Conservation (phyloP, 2,329 filamentous ascomycete genomes). For the Talaromyces piceae region DNA sequence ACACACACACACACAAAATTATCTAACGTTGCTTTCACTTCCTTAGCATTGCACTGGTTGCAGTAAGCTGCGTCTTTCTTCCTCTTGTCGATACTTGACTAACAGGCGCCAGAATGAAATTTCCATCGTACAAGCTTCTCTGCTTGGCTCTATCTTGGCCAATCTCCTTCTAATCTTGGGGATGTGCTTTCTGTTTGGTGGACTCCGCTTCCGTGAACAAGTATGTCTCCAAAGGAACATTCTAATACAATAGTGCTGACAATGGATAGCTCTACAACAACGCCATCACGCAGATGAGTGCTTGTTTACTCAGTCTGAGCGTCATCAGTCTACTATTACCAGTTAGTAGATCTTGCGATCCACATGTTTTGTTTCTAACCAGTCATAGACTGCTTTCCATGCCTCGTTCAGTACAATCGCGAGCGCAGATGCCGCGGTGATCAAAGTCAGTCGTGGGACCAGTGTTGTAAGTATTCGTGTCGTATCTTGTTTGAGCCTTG, state of each 20-base stretch:
- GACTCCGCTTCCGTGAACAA: conserved; percentile 75
- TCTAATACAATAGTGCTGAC: not conserved
- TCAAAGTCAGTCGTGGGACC: conserved; percentile 77
- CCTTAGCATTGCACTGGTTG: conserved; percentile 57
- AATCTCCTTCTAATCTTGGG: conserved; percentile 79
- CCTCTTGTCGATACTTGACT: not conserved
- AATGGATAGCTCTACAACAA: conserved; percentile 68
- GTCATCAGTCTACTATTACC: conserved; percentile 80
- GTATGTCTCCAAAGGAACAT: conserved; percentile 31
- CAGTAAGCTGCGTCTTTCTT: conserved; percentile 38
- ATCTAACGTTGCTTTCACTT: not conserved
- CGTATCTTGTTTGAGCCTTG: too few relatives aligned
- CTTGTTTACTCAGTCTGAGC: conserved; percentile 75
- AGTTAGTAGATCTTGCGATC: conserved; percentile 37
- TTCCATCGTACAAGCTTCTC: conserved; percentile 76
- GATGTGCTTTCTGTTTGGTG: conserved; percentile 79
- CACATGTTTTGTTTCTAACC: conserved; percentile 1
- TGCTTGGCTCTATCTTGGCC: conserved; percentile 77
- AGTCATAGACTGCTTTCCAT: conserved; percentile 70
- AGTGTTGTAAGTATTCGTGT: conserved; percentile 57
- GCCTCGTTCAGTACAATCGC: conserved; percentile 61
- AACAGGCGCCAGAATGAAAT: conserved; percentile 56
- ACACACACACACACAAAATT: too few relatives aligned
- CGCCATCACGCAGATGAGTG: conserved; percentile 88
- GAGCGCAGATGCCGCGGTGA: conserved; percentile 58